A percentile compares a stretch with the other conserved stretches of the same genome.
phyloP scores from a whole-genome alignment of 1,139 yeast genomes.

The Debaryomyces subglobosus region DNA sequence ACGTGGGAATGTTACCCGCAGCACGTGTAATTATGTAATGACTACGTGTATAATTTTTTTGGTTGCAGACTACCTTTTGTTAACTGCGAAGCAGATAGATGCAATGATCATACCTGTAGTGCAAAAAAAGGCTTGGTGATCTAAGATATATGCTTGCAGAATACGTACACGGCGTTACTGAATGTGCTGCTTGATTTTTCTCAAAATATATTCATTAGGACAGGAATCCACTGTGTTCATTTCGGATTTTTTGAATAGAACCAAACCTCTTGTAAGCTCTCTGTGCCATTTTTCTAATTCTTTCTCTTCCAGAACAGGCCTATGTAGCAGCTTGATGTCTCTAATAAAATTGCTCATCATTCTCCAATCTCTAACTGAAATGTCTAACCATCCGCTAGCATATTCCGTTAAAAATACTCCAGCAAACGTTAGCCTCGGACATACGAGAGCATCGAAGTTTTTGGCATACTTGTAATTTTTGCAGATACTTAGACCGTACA shows the following conservation, averaged over 20 bases:
- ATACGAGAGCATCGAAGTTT: conserved; percentile 1
- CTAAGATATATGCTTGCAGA: neutral
- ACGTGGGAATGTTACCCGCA: conserved; percentile 9
- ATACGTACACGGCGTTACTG: neutral
- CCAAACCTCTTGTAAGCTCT: conserved; percentile 58
- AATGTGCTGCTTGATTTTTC: conserved; percentile 11
- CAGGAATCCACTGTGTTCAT: conserved; percentile 42
- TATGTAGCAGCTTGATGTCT: conserved; percentile 4
- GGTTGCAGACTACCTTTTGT: neutral
- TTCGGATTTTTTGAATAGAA: conserved; percentile 60
- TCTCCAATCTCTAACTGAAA: conserved; percentile 37
- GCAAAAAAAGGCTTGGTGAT: neutral
- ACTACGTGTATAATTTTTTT: neutral
- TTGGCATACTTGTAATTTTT: conserved; percentile 32
- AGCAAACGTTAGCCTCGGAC: conserved; percentile 15
- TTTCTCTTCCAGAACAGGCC: neutral
- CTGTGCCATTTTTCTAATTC: conserved; percentile 28
- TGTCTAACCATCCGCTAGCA: conserved; percentile 33
- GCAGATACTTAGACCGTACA: conserved; percentile 68
- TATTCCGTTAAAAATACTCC: conserved; percentile 47
- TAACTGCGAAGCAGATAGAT: neutral
- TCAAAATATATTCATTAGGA: conserved; percentile 16
- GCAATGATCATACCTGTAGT: neutral
- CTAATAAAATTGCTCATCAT: conserved; percentile 32
- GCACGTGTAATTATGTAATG: conserved; percentile 10